Base-by-base conservation (phyloP, 192 early-diverging fungal species). In the Endogone sp. region DNA sequence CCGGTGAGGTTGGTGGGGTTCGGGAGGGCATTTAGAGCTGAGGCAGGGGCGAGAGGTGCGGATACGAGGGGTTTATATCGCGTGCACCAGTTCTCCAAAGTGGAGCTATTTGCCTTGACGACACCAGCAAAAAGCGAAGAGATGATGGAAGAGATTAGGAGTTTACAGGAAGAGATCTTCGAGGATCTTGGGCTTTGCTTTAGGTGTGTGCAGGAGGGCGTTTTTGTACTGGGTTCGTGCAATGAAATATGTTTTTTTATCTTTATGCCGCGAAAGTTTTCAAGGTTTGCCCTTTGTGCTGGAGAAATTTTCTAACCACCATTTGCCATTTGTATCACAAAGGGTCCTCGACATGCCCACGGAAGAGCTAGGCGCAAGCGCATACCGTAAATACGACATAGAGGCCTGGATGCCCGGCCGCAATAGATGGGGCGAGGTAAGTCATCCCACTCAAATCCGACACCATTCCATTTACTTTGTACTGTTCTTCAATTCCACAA, bases 321-420 rank as follows among this genome's bases (percentile, higher is more conserved):
- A 65, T 26, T n/a, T 30, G 9, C 20, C 16, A 29, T 63, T 24
- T 63, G n/a, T n/a, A n/a, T n/a, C n/a, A n/a, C 16, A 44, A 75
- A 86, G 89, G 62, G 84, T 95, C 8, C 75, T 98, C 55, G 88
- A 95, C 70, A 98, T 98, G 96, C 92, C 96, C 16, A 94, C 92
- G 1, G 81, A 92, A 31, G 96, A 98, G 80, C 75, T 98, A 37
- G 96, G 96, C 30, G 94, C 94, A 10, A 93, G 90, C 56, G 94
- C 96, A 0, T 92, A 90, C 76, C 85, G 89, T 29, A 98, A 98
- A 58, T 92, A 89, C 65, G 96, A 98, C 64, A 94, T 98, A 65
- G 96, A 98, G 75, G 94, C 93, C 28, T 98, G 96, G 96, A 96
- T 98, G 94, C 95, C 96, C 4, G 96, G 94, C 10, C 81, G 91